phyloP scores from a whole-genome alignment of 371 early-diverging fungal genomes.

The Umbelopsis sp. region DNA sequence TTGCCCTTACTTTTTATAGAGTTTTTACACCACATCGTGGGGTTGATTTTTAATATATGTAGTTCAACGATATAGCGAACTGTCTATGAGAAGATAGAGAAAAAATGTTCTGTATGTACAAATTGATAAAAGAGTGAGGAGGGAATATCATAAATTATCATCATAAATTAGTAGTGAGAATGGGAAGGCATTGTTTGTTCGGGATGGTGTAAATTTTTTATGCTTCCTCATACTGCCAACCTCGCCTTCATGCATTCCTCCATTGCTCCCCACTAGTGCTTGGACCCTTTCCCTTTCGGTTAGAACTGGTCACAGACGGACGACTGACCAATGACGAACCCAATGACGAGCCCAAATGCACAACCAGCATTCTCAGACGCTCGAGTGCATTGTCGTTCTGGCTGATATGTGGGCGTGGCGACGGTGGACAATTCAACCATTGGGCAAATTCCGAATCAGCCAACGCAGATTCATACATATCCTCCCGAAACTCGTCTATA shows the following conservation, averaged over 20 bases:
- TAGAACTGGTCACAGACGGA: not conserved
- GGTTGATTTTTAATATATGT: too few relatives aligned
- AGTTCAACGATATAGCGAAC: too few relatives aligned
- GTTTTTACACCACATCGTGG: too few relatives aligned
- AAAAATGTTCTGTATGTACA: too few relatives aligned
- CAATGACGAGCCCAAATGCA: not conserved
- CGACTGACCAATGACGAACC: not conserved
- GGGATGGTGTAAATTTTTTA: too few relatives aligned
- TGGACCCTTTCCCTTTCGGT: conserved; percentile 1
- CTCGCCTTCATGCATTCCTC: conserved; percentile 2
- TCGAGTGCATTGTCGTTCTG: not conserved
- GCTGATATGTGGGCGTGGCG: not conserved
- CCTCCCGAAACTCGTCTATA: not conserved
- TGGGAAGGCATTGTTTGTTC: too few relatives aligned
- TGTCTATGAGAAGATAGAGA: too few relatives aligned
- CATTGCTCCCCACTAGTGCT: not conserved
- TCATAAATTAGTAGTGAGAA: too few relatives aligned
- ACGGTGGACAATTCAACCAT: not conserved
- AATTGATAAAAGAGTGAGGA: too few relatives aligned
- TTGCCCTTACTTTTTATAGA: not conserved
- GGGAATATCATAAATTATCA: too few relatives aligned
- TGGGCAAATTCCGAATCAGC: conserved; percentile 15
- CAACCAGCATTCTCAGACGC: conserved; percentile 5
- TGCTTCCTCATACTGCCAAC: not conserved
- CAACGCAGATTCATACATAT: conserved; percentile 9